phyloP scores from a whole-genome alignment of 495 filamentous ascomycete species.

The Aspergillus cavernicola region DNA sequence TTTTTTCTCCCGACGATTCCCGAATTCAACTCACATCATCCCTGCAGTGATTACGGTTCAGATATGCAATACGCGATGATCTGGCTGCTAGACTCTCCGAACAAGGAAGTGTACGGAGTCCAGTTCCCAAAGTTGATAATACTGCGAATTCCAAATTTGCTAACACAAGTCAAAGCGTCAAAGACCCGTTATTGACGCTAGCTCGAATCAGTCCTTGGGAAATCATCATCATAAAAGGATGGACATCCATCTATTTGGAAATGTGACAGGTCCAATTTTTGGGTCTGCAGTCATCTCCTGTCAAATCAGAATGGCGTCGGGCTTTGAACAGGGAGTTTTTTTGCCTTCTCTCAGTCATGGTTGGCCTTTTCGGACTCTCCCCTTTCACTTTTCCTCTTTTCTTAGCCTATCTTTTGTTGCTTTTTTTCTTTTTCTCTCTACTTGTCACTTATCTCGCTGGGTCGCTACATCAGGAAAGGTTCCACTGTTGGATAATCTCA shows the following conservation, averaged over 20 bases:
- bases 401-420: neutral
- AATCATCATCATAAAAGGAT: neutral
- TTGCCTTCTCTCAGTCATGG: neutral
- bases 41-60: too few species aligned
- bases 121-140: slow-evolving; percentile 5
- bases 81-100: neutral
- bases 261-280: slow-evolving; percentile 17
- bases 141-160: slow-evolving; percentile 10
- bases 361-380: neutral
- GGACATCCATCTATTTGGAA: slow-evolving; percentile 13
- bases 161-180: neutral
- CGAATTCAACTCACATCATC: neutral
- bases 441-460: neutral
- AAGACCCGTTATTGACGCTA: slow-evolving; percentile 9
- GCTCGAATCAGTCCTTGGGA: neutral
- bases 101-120: neutral
- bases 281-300: slow-evolving; percentile 5
- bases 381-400: neutral
- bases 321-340: neutral
- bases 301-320: slow-evolving; percentile 2
- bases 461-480: neutral
- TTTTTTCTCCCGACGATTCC: slow-evolving; percentile 8
- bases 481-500: neutral
- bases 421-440: neutral
- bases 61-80: neutral